Conservation (phyloP, 2,329 filamentous ascomycete species). For the Pseudocercospora cruenta region DNA sequence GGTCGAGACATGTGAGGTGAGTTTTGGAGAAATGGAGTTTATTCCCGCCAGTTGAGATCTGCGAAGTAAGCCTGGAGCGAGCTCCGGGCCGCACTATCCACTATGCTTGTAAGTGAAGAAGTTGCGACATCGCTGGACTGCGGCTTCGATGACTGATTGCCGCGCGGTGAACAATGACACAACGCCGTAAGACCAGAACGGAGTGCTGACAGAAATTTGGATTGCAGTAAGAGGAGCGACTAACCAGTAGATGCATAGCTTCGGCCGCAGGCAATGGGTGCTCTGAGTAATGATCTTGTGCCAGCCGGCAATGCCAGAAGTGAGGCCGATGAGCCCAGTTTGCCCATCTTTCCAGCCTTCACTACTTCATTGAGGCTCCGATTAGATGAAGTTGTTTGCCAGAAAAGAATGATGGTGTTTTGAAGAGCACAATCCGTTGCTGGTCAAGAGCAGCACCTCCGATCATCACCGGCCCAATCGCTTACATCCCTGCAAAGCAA, state of each 20-base stretch:
- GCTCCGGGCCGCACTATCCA: conserved; percentile 6
- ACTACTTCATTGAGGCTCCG: not conserved
- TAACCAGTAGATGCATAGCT: conserved; percentile 29
- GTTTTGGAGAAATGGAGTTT: conserved; percentile 2
- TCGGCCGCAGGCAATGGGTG: conserved; percentile 15
- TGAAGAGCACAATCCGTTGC: not conserved
- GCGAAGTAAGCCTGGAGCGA: not conserved
- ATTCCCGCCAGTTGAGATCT: conserved; percentile 9
- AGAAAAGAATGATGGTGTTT: not conserved
- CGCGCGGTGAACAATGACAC: not conserved
- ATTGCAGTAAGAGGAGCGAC: conserved; percentile 10
- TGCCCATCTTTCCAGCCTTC: conserved; percentile 19
- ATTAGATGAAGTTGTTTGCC: not conserved
- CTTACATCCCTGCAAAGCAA: not conserved
- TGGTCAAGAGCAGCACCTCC: not conserved
- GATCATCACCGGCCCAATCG: not conserved
- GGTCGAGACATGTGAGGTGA: conserved; percentile 11
- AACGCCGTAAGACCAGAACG: not conserved
- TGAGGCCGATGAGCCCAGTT: conserved; percentile 19
- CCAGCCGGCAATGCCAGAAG: conserved; percentile 28
- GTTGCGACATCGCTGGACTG: not conserved
- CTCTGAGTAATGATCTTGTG: conserved; percentile 29
- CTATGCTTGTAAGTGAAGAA: conserved; percentile 10
- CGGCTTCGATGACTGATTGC: conserved; percentile 8
- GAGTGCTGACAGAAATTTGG: not conserved